A percentile compares a stretch with the other conserved stretches of the same genome.
phyloP scores from a whole-genome alignment of 2,329 filamentous ascomycete genomes.

The Monosporascus sp. region DNA sequence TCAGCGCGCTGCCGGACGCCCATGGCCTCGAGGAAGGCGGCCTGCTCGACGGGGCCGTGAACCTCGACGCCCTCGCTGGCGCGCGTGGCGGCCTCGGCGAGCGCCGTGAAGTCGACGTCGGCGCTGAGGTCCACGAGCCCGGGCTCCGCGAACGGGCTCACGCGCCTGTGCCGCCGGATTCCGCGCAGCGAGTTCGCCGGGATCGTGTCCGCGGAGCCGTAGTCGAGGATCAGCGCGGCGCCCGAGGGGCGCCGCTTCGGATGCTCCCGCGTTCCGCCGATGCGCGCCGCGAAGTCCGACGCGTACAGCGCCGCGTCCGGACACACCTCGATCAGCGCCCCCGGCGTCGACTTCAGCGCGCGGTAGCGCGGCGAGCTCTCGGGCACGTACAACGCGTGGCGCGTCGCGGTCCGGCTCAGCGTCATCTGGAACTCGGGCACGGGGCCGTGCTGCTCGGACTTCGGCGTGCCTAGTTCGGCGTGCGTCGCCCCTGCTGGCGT shows the following conservation, averaged over 20 bases:
- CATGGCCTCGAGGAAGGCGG: slow-evolving; percentile 71
- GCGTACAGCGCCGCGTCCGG: slow-evolving; percentile 80
- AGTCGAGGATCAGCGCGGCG: slow-evolving; percentile 92
- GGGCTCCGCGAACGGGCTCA: slow-evolving; percentile 74
- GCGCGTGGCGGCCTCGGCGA: slow-evolving; percentile 74
- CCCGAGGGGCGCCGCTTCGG: slow-evolving; percentile 64
- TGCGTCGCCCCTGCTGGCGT: slow-evolving; percentile 52
- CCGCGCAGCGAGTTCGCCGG: slow-evolving; percentile 87
- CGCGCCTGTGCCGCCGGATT: slow-evolving; percentile 69
- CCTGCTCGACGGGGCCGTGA: slow-evolving; percentile 87
- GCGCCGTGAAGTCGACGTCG: slow-evolving; percentile 85
- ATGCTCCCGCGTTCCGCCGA: slow-evolving; percentile 60
- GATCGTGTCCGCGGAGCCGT: slow-evolving; percentile 73
- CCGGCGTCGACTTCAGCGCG: slow-evolving; percentile 60
- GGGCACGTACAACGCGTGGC: slow-evolving; percentile 80
- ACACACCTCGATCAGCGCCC: slow-evolving; percentile 80
- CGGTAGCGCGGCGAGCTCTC: slow-evolving; percentile 76
- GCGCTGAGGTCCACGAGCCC: slow-evolving; percentile 85
- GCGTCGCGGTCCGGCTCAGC: slow-evolving; percentile 67
- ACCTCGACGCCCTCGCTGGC: slow-evolving; percentile 81
- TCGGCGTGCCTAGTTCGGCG: slow-evolving; percentile 48
- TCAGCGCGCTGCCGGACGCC: slow-evolving; percentile 75
- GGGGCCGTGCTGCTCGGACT: slow-evolving; percentile 44
- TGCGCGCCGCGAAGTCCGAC: slow-evolving; percentile 74
- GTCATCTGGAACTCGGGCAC: slow-evolving; percentile 84